Conservation (phyloP, 2,329 filamentous ascomycete species). For the Ascochyta viciae-villosae region DNA sequence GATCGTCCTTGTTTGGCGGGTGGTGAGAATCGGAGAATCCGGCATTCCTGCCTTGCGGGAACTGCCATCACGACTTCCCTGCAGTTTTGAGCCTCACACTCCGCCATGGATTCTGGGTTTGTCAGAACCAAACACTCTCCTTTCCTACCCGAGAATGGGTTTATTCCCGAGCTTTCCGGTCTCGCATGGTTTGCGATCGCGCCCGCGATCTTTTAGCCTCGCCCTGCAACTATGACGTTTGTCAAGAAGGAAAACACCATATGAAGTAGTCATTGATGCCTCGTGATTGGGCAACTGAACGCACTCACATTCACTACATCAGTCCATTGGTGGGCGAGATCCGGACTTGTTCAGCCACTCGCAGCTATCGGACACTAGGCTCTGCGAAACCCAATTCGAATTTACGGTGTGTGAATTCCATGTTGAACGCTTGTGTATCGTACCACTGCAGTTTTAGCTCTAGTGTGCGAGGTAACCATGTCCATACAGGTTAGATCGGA, state of each 20-base stretch:
- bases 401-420: background rate
- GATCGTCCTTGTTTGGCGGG: background rate
- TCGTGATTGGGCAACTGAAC: background rate
- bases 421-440: background rate
- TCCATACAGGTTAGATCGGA: background rate
- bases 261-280: background rate
- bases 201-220: background rate
- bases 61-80: background rate
- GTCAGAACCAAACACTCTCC: background rate
- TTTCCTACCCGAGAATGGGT: background rate
- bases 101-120: background rate
- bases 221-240: background rate
- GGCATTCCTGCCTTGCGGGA: background rate
- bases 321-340: background rate
- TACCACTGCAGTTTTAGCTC: background rate
- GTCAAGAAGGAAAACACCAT: background rate
- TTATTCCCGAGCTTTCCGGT: background rate
- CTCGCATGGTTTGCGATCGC: background rate
- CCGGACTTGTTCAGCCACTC: background rate
- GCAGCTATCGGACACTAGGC: background rate
- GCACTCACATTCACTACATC: background rate
- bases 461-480: background rate
- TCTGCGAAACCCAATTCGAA: background rate
- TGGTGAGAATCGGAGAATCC: background rate
- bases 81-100: slow-evolving; percentile 5